Evolutionary conservation across 176 grass and related monocot genomes (phyloP), one percentile per base, ranked within the genome.

Genomic region (Phragmites australis): DNA sequence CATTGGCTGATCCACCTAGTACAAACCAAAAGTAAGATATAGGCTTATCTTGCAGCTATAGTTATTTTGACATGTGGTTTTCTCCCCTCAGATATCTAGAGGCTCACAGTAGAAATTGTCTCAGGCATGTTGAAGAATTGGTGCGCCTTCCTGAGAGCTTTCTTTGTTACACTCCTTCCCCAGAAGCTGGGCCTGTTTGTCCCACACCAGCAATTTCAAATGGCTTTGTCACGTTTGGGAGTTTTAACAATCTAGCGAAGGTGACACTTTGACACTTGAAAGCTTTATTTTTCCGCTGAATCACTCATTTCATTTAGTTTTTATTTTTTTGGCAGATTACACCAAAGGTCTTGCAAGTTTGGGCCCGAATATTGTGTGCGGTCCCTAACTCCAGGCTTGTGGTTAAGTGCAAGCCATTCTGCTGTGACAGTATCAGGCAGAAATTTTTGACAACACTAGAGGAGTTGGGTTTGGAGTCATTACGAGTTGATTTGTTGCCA

Each of bases 231-330:
- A 99, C 96, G 11, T 99, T 99, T 82, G 96, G 96, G 74, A 99
- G 92, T 71, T 99, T 99, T 81, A 95, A 99, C 76, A 99, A 99
- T 93, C 84, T 99, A 78, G 96, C 96, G 74, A 99, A 99, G 96
- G 96, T 99, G 86, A 81, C 69, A 77, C 2, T 44, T 71, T 70
- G 43, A 45, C 2, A 74, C 52, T 72, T 55, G 40, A 58, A 76
- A 53, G 23, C 10, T 65, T 74, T 34, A 59, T 11, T 60, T 81
- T 72, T 78, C 27, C 37, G 29, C 30, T 39, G 45, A 41, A 85
- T 79, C 32, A 79, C 52, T 68, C 46, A 76, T 16, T 69, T 62
- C 31, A 65, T 76, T 45, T 74, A 65, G 12, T 58, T 81, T 51
- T 46, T 76, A n/a, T 65, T 26, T 77, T n/a, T 26, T 75, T 74